These are phyloP conservation scores for Gymnopilus dilepis DNA, from an alignment of 768 basidiomycete genomes.

Conservation along the genomic window DNA sequence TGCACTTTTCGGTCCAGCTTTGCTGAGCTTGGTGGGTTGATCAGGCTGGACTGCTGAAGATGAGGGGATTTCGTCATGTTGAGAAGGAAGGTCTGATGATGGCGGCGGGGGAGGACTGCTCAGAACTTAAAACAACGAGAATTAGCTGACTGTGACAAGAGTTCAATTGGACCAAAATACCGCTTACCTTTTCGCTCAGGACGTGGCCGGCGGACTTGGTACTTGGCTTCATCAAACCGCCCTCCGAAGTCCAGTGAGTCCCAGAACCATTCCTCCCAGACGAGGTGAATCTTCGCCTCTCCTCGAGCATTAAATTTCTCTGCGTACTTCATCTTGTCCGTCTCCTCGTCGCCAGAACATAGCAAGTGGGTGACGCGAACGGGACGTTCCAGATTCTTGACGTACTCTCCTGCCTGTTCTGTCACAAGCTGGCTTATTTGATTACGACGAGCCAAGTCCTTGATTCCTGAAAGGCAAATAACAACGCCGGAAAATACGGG, in stretches of 20 bases:
- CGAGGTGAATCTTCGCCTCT: slow-evolving; percentile 75
- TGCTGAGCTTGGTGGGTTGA: slow-evolving; percentile 18
- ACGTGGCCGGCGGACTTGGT: slow-evolving; percentile 62
- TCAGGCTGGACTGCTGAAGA: slow-evolving; percentile 24
- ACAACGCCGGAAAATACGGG: slow-evolving; percentile 74
- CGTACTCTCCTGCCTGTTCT: slow-evolving; percentile 67
- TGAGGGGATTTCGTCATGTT: slow-evolving; percentile 26
- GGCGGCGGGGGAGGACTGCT: slow-evolving; percentile 29
- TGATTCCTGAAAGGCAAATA: slow-evolving; percentile 78
- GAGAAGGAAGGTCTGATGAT: slow-evolving; percentile 26
- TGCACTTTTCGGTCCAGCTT: slow-evolving; percentile 12
- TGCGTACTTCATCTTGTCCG: slow-evolving; percentile 82
- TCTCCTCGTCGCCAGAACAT: slow-evolving; percentile 68
- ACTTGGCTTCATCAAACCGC: slow-evolving; percentile 66
- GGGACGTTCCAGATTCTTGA: slow-evolving; percentile 78
- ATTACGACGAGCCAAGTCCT: slow-evolving; percentile 61
- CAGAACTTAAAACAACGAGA: neutral
- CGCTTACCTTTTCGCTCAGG: slow-evolving; percentile 54
- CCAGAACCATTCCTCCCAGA: slow-evolving; percentile 99
- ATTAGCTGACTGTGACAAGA: neutral
- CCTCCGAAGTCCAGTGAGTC: slow-evolving; percentile 84
- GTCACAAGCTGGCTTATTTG: slow-evolving; percentile 68
- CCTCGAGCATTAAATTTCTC: slow-evolving; percentile 71
- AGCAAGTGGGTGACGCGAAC: slow-evolving; percentile 86
- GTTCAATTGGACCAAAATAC: neutral